Evolutionary conservation across 192 early-diverging fungal genomes (phyloP).

Genomic region (Dissophora ornata): DNA sequence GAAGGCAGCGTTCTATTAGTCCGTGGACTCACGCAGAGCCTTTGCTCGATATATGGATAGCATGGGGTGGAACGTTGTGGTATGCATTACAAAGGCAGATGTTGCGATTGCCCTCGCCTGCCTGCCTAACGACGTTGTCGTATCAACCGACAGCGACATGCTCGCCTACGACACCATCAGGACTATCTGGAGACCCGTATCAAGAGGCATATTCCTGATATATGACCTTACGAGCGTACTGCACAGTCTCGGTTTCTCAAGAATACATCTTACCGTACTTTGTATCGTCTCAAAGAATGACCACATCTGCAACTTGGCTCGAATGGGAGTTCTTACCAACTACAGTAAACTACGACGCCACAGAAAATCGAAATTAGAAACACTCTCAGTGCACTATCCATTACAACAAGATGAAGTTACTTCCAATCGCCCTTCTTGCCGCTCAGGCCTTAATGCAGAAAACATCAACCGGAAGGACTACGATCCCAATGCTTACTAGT

Average conservation of each 20-base stretch:
- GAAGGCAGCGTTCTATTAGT: background rate
- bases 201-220: background rate
- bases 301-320: background rate
- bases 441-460: no score
- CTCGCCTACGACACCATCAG: slow-evolving; percentile 3
- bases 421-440: no score
- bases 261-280: slow-evolving; percentile 1
- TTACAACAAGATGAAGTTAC: no score
- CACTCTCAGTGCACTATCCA: no score
- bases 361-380: no score
- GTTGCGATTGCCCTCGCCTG: background rate
- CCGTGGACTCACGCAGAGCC: background rate
- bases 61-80: slow-evolving; percentile 6
- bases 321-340: slow-evolving; percentile 2
- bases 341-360: no score
- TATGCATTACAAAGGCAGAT: background rate
- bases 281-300: slow-evolving; percentile 7
- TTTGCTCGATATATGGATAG: background rate
- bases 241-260: background rate
- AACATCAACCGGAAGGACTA: no score
- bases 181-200: slow-evolving; percentile 11
- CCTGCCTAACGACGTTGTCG: slow-evolving; percentile 2
- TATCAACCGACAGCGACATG: slow-evolving; percentile 20
- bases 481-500: no score
- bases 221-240: background rate